Conservation (phyloP, 2,329 filamentous ascomycete genomes). For the Parastagonospora nodorum region DNA sequence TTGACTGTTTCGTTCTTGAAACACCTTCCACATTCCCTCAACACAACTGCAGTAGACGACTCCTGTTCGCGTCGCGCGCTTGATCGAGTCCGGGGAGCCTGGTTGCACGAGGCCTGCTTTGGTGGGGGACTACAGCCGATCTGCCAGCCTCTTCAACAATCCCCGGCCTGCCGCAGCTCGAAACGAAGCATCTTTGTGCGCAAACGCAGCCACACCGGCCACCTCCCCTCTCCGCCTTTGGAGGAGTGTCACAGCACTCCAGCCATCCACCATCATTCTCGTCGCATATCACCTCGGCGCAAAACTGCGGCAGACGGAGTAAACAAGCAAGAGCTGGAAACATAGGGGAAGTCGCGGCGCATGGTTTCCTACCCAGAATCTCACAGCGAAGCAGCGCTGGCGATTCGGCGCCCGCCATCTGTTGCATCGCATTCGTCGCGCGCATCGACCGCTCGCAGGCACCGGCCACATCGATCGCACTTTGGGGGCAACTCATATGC, state of each 20-base stretch:
- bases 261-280: constrained; percentile 3
- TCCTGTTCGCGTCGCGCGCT: not conserved
- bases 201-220: constrained; percentile 30
- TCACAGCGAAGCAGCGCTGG: constrained; percentile 58
- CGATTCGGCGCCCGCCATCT: constrained; percentile 66
- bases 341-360: constrained; percentile 23
- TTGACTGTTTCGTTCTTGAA: constrained; percentile 23
- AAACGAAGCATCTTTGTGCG: constrained; percentile 28
- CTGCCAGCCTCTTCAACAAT: constrained; percentile 10
- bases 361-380: constrained; percentile 69
- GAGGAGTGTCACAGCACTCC: constrained; percentile 15
- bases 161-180: constrained; percentile 14
- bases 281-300: constrained; percentile 13
- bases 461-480: constrained; percentile 81
- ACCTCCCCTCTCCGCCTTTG: constrained; percentile 27
- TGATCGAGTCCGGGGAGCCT: constrained; percentile 12
- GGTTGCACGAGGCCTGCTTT: constrained; percentile 1
- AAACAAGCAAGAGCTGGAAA: not conserved
- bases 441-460: constrained; percentile 61
- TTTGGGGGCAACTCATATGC: constrained; percentile 70
- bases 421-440: constrained; percentile 63
- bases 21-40: constrained; percentile 17
- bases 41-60: not conserved
- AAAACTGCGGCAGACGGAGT: not conserved
- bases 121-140: constrained; percentile 25